A percentile compares a stretch with the other conserved stretches of the same genome.
phyloP scores from a whole-genome alignment of 345 rosid genomes.

The Populus alba region DNA sequence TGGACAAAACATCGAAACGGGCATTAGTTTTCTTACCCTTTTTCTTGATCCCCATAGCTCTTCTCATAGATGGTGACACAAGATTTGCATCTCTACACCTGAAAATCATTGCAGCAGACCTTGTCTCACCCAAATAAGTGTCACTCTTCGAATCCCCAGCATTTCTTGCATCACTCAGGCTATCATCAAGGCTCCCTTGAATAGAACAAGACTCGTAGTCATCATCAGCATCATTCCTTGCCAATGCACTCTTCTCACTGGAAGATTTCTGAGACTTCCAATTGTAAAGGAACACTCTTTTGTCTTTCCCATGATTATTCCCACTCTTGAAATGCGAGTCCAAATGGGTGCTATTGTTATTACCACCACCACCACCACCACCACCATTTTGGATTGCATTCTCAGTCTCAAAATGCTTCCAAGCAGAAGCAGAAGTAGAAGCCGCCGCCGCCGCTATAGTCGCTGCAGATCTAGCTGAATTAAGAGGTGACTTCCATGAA shows the following conservation, averaged over 20 bases:
- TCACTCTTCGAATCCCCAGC: conserved; percentile 58
- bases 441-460: conserved; percentile 22
- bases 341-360: conserved; percentile 12
- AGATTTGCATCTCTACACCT: conserved; percentile 63
- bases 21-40: conserved; percentile 46
- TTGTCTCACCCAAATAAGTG: conserved; percentile 35
- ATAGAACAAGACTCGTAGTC: conserved; percentile 46
- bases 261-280: conserved; percentile 74
- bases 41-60: conserved; percentile 44
- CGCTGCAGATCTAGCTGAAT: conserved; percentile 66
- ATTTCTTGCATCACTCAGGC: conserved; percentile 70
- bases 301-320: conserved; percentile 39
- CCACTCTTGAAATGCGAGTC: conserved; percentile 29
- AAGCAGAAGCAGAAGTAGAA: conserved; percentile 23
- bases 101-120: conserved; percentile 49
- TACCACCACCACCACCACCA: not conserved
- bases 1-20: conserved; percentile 46
- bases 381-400: conserved; percentile 23
- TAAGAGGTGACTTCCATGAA: conserved; percentile 73
- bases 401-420: conserved; percentile 20
- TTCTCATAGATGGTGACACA: conserved; percentile 42
- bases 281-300: conserved; percentile 67
- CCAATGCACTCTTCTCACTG: conserved; percentile 44
- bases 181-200: conserved; percentile 58
- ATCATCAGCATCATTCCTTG: conserved; percentile 24